Conservation (phyloP, 208 protist genomes). For the Blechomonas ayalai region DNA sequence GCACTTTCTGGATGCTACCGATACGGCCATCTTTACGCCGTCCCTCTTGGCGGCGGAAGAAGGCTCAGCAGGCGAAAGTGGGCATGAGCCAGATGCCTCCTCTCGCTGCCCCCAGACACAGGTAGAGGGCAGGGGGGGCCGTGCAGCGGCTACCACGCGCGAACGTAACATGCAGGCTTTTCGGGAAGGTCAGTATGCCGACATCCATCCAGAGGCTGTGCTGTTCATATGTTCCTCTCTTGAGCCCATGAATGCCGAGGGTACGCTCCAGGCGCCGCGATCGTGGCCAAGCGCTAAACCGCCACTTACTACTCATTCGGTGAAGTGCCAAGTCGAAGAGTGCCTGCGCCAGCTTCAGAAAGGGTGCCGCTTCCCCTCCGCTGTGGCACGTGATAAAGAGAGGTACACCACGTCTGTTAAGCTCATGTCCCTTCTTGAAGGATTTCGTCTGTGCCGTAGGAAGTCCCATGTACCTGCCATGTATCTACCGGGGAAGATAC, state of each 20-base stretch:
- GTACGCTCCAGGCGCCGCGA: constrained; percentile 7
- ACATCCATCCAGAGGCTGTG: constrained; percentile 11
- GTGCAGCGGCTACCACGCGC: no score
- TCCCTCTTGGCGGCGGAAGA: neutral
- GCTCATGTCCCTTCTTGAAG: constrained; percentile 7
- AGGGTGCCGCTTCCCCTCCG: neutral
- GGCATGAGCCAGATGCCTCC: no score
- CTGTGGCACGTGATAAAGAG: neutral
- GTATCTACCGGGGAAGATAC: constrained; percentile 17
- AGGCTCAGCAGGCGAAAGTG: no score
- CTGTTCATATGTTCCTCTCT: constrained; percentile 16
- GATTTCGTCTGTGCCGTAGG: constrained; percentile 9
- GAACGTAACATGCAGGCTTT: no score
- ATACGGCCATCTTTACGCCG: constrained; percentile 15
- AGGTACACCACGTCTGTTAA: no score
- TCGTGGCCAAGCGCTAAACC: constrained; percentile 8
- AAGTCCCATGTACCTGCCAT: neutral
- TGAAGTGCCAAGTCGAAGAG: no score
- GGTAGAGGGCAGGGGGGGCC: no score
- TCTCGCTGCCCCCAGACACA: no score
- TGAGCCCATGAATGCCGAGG: constrained; percentile 12
- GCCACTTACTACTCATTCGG: no score
- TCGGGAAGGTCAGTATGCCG: no score
- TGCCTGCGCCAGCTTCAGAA: no score
- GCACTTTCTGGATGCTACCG: constrained; percentile 45